Conservation (phyloP, 2,329 filamentous ascomycete genomes). For the Aspergillus arachidicola region DNA sequence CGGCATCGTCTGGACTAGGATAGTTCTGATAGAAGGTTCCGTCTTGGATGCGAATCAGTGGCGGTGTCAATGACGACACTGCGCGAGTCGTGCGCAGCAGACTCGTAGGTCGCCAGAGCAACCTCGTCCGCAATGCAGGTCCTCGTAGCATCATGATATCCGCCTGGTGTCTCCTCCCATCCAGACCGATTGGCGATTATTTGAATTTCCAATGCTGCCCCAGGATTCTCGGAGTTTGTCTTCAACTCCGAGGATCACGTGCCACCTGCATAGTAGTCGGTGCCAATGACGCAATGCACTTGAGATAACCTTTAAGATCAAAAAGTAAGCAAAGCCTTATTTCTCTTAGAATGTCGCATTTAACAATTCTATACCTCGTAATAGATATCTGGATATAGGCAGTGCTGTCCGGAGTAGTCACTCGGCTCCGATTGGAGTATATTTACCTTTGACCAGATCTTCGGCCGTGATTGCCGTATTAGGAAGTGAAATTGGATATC, state of each 20-base stretch:
- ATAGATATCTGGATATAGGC: not conserved
- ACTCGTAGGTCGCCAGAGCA: not conserved
- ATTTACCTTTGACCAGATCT: not conserved
- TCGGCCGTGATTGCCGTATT: not conserved
- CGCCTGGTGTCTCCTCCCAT: not conserved
- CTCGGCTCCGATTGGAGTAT: not conserved
- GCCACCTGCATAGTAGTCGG: not conserved
- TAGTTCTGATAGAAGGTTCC: slow-evolving; percentile 82
- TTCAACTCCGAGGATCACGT: slow-evolving; percentile 3
- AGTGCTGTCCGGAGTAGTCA: not conserved
- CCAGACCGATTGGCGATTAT: not conserved
- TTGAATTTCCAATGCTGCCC: not conserved
- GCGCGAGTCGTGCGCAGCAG: slow-evolving; percentile 15
- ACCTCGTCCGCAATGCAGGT: not conserved
- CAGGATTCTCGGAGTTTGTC: not conserved
- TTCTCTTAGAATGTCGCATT: not conserved
- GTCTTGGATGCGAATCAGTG: slow-evolving; percentile 72
- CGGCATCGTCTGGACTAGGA: slow-evolving; percentile 54
- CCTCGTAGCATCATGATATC: not conserved
- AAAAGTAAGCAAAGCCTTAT: not conserved
- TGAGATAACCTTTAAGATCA: not conserved
- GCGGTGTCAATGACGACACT: slow-evolving; percentile 34
- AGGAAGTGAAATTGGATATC: not conserved
- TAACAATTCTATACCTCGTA: not conserved
- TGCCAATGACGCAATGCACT: not conserved